phyloP scores from a whole-genome alignment of 148 eudicot species.

The Bassia scoparia region DNA sequence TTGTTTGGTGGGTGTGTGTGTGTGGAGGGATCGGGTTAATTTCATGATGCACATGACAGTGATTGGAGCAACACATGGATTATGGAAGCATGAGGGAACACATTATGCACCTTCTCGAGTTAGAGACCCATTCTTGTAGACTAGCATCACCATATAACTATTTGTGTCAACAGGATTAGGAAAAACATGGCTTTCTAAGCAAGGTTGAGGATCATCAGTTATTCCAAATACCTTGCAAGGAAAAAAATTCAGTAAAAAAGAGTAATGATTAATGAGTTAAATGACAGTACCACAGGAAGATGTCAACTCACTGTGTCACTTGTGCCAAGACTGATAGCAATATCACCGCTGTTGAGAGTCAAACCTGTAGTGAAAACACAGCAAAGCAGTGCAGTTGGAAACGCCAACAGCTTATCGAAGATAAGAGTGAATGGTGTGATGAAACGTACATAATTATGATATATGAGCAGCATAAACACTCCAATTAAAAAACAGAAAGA shows the following conservation, averaged over 20 bases:
- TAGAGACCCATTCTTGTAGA: conserved; percentile 79
- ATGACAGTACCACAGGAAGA: too few species aligned
- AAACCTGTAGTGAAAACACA: conserved; percentile 44
- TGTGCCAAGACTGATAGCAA: conserved; percentile 87
- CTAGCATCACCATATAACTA: conserved; percentile 80
- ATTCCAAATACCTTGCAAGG: conserved; percentile 65
- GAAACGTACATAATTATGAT: too few species aligned
- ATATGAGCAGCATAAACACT: not conserved
- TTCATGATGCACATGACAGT: too few species aligned
- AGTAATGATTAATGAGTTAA: not conserved
- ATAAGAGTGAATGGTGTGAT: too few species aligned
- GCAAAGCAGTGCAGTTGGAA: not conserved
- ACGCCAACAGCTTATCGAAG: not conserved
- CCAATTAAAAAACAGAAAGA: not conserved
- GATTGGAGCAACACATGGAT: too few species aligned
- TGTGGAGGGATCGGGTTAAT: too few species aligned
- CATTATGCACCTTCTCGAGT: conserved; percentile 65
- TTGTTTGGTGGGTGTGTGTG: too few species aligned
- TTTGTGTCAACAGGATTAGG: conserved; percentile 74
- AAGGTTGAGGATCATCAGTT: conserved; percentile 55
- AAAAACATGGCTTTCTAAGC: conserved; percentile 75
- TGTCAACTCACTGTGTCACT: conserved; percentile 75
- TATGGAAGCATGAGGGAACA: not conserved
- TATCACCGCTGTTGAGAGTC: conserved; percentile 74
- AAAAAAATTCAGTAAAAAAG: not conserved